Evolutionary conservation across 2,329 filamentous ascomycete genomes (phyloP).

Genomic region (Colletotrichum karsti): DNA sequence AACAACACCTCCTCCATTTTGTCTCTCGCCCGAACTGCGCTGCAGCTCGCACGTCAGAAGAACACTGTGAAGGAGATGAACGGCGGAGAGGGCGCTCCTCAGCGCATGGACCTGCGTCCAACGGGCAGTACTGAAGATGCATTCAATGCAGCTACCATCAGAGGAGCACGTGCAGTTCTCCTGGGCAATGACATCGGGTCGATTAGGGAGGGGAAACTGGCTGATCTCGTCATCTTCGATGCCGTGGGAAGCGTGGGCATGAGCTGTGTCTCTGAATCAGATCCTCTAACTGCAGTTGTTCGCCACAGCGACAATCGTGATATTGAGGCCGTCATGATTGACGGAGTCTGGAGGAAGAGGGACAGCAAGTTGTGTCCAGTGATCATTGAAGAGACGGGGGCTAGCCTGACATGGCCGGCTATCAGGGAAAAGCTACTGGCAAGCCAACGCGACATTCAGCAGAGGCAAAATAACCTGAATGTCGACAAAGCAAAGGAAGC

Average conservation of each 20-base stretch:
- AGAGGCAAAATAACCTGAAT: not conserved
- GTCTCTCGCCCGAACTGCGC: slow-evolving; percentile 23
- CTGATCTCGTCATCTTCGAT: not conserved
- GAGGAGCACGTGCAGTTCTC: not conserved
- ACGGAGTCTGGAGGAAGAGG: not conserved
- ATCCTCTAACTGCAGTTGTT: not conserved
- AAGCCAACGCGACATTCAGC: not conserved
- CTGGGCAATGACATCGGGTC: not conserved
- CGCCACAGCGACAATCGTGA: not conserved
- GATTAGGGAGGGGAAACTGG: not conserved
- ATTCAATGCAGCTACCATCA: not conserved
- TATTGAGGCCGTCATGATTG: not conserved
- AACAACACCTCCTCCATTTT: slow-evolving; percentile 30
- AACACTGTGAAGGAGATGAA: not conserved
- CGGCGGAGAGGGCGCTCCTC: not conserved
- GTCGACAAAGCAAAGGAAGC: not conserved
- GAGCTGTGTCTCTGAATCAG: slow-evolving; percentile 41
- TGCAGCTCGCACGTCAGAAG: slow-evolving; percentile 27
- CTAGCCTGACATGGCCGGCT: not conserved
- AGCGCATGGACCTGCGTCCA: not conserved
- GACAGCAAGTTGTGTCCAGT: not conserved
- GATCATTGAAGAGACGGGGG: not conserved
- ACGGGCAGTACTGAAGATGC: not conserved
- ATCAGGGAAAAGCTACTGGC: not conserved
- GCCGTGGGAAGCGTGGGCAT: slow-evolving; percentile 42